phyloP scores from a whole-genome alignment of 257 asterid genomes.

The Solanum clarkiae region DNA sequence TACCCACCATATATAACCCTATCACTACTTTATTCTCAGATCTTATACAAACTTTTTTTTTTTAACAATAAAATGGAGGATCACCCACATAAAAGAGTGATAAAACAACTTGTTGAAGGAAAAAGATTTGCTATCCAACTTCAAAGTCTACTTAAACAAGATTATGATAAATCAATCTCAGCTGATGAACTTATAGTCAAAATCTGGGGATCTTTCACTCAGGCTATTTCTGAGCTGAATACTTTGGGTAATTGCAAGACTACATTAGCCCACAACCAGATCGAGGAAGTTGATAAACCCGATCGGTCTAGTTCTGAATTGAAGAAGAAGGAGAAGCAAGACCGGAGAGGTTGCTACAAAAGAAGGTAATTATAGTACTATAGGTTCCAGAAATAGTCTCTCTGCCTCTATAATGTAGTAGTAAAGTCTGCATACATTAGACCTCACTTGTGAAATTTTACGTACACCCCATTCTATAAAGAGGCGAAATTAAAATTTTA shows the following conservation, averaged over 20 bases:
- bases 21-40: background rate
- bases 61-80: background rate
- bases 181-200: slow-evolving; percentile 13
- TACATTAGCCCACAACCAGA: slow-evolving; percentile 6
- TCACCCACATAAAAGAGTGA: background rate
- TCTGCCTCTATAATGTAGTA: no score
- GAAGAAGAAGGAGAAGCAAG: slow-evolving; percentile 16
- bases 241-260: background rate
- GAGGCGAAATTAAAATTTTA: no score
- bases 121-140: slow-evolving; percentile 25
- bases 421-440: no score
- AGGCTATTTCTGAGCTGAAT: slow-evolving; percentile 16
- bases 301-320: slow-evolving; percentile 7
- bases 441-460: no score
- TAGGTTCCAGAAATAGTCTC: no score
- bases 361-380: slow-evolving; percentile 28
- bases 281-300: slow-evolving; percentile 7
- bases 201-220: slow-evolving; percentile 33
- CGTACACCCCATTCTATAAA: no score
- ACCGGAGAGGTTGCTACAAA: slow-evolving; percentile 58
- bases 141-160: slow-evolving; percentile 19
- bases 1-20: background rate
- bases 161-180: slow-evolving; percentile 3
- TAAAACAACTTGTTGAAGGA: slow-evolving; percentile 29
- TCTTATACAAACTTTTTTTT: background rate